Base-by-base conservation (phyloP, 225 moss, liverwort and hornwort species). In the Polytrichum commune region DNA sequence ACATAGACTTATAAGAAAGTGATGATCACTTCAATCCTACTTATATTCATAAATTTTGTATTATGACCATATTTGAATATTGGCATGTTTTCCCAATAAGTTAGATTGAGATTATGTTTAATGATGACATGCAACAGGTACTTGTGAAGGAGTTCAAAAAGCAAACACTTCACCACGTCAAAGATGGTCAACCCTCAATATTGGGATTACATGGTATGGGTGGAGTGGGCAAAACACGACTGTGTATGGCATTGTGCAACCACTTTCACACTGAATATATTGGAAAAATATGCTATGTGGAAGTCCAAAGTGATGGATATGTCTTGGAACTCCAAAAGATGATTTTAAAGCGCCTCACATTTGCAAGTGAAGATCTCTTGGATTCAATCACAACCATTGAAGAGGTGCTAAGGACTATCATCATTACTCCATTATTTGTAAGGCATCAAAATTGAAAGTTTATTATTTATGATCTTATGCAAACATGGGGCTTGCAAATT, bases 221-320 rank as follows among this genome's bases (percentile, higher is more conserved):
- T 28, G 27, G 27, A 63, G 27, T 27, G 18, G 63, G 63, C 1
- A 63, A 63, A 16, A 63, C 63, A 29, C 13, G 7, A 5, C 29
- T 63, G 18, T 63, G 28, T 3, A 63, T 63, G 63, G 63, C 63
- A 26, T 29, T 63, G 18, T 63, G 63, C 63, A 63, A 63, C 63
- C 63, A 27, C 16, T 63, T 63, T 29, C 27, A 63, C 18, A 18
- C 26, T 24, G 28, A 63, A 23, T 63, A 63, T 63, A 5, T 27
- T 24, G 63, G 63, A 8, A 23, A 29, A 23, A 27, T 63, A 23
- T 63, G 63, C 18, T 63, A 63, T 63, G 63, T 63, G 27, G 63
- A 29, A 63, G 5, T 13, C 1, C 63, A 63, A 63, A 29, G 63
- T 8, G 27, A 4, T 23, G 23, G 9, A 63, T 16, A 16, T 29